Evolutionary conservation across 129 eudicot species (phyloP).

Genomic region (Rutidosis leptorrhynchoides): DNA sequence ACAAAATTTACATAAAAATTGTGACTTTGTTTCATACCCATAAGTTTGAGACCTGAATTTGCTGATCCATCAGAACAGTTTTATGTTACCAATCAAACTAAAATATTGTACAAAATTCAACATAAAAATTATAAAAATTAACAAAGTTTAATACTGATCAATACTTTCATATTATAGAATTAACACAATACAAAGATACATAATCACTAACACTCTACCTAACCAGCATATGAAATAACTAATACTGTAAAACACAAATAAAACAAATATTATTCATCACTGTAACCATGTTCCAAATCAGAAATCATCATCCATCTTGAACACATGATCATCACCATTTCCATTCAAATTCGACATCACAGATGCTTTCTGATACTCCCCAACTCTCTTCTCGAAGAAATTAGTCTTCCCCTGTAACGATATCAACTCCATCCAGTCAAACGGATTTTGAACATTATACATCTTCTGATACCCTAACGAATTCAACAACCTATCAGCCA

Average conservation of each 20-base stretch:
- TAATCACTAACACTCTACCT: not conserved
- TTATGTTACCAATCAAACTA: too few relatives aligned
- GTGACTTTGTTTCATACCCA: not conserved
- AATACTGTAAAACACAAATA: not conserved
- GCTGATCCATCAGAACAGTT: not conserved
- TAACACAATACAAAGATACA: not conserved
- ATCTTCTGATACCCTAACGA: constrained; percentile 60
- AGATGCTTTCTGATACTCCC: constrained; percentile 90
- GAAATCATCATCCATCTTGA: constrained; percentile 78
- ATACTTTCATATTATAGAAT: too few relatives aligned
- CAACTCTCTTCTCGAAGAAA: constrained; percentile 93
- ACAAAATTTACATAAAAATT: too few relatives aligned
- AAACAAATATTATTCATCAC: not conserved
- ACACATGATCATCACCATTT: constrained; percentile 47
- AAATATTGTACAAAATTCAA: too few relatives aligned
- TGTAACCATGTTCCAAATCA: constrained; percentile 13
- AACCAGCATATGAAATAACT: not conserved
- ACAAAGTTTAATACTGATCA: too few relatives aligned
- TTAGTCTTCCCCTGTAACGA: constrained; percentile 84
- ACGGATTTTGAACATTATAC: constrained; percentile 65
- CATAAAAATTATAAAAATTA: too few relatives aligned
- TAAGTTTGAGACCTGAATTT: not conserved
- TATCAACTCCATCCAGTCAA: constrained; percentile 95
- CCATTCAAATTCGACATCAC: constrained; percentile 76
- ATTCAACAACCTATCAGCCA: constrained; percentile 64